Evolutionary conservation across 345 rosid genomes (phyloP).

Genomic region (Physaria fendleri): DNA sequence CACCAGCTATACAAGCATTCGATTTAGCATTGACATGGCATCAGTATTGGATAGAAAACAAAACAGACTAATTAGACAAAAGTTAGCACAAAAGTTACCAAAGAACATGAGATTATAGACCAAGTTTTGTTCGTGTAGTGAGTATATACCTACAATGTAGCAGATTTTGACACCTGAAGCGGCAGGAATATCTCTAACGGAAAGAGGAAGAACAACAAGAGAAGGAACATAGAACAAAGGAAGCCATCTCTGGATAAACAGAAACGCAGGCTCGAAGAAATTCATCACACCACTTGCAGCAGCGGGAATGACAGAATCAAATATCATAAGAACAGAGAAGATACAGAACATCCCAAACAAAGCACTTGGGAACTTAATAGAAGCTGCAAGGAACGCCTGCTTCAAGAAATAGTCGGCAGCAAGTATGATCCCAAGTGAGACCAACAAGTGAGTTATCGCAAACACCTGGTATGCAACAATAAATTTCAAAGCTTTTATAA

Average conservation of each 20-base stretch:
- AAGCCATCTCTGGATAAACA: conserved; percentile 93
- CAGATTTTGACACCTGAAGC: conserved; percentile 91
- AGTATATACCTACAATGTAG: conserved; percentile 51
- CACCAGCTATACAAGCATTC: conserved; percentile 52
- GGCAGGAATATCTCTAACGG: conserved; percentile 84
- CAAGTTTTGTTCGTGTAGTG: background rate
- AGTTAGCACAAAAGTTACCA: background rate
- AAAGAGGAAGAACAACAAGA: conserved; percentile 81
- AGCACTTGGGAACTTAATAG: conserved; percentile 95
- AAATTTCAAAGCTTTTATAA: background rate
- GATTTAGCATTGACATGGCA: background rate
- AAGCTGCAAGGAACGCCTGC: conserved; percentile 67
- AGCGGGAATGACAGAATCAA: conserved; percentile 57
- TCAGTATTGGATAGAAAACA: background rate
- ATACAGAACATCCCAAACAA: conserved; percentile 96
- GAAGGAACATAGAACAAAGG: conserved; percentile 94
- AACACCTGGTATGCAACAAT: conserved; percentile 37
- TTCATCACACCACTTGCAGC: conserved; percentile 62
- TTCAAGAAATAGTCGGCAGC: conserved; percentile 71
- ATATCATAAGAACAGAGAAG: conserved; percentile 60
- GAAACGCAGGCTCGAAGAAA: conserved; percentile 78
- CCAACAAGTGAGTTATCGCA: conserved; percentile 56
- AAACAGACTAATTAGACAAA: background rate
- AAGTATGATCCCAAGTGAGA: conserved; percentile 79
- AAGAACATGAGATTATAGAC: background rate